These are phyloP conservation scores for Phylloporus sp. DNA, from an alignment of 768 basidiomycete species.

Conservation along the genomic window DNA sequence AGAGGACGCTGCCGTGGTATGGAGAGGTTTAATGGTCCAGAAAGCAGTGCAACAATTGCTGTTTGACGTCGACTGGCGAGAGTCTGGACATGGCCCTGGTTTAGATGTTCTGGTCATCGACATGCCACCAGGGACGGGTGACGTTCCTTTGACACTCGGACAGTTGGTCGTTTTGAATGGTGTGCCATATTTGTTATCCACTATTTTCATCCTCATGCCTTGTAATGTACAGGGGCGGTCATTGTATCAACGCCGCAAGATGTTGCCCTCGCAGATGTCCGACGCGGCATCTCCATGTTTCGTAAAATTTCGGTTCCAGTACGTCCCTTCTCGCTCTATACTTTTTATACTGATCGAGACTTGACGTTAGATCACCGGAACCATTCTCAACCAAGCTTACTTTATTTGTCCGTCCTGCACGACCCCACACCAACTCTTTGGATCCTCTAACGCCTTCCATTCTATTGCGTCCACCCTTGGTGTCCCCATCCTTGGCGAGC, in stretches of 20 bases:
- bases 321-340: constrained; percentile 21
- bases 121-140: constrained; percentile 97
- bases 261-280: constrained; percentile 84
- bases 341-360: background rate
- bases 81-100: constrained; percentile 32
- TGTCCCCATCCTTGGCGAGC: constrained; percentile 66
- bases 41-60: constrained; percentile 95
- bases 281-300: constrained; percentile 92
- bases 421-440: constrained; percentile 61
- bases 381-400: constrained; percentile 84
- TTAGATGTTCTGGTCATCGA: constrained; percentile 89
- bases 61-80: constrained; percentile 91
- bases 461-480: constrained; percentile 51
- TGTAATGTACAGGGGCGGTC: constrained; percentile 61
- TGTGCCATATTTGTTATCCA: constrained; percentile 30
- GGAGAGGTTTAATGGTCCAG: constrained; percentile 98
- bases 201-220: background rate
- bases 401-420: constrained; percentile 74
- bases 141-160: constrained; percentile 88
- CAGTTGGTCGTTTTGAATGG: constrained; percentile 84
- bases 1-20: constrained; percentile 79
- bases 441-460: constrained; percentile 60
- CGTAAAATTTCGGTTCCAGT: constrained; percentile 85
- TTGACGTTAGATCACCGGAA: constrained; percentile 65
- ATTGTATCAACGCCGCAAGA: constrained; percentile 96